Conservation (phyloP, 2,329 filamentous ascomycete species). For the Davidsoniella virescens region DNA sequence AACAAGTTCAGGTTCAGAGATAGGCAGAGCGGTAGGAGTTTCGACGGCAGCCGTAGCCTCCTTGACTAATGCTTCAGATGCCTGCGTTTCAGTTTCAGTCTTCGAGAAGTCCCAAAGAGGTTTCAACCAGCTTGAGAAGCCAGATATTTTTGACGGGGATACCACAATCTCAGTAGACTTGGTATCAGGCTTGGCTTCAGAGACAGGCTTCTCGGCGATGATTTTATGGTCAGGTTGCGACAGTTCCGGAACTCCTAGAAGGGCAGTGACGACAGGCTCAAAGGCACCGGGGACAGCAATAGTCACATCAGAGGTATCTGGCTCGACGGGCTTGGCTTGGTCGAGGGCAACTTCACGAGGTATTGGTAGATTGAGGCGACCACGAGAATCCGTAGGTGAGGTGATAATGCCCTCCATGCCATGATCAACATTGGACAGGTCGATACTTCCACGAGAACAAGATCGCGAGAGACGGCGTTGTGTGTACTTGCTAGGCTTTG, state of each 20-base stretch:
- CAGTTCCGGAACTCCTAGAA: no score
- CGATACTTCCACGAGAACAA: conserved; percentile 3
- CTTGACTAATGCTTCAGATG: no score
- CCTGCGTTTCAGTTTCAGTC: no score
- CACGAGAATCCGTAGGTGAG: conserved; percentile 7
- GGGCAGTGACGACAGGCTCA: neutral
- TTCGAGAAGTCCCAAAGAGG: conserved; percentile 2
- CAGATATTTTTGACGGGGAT: neutral
- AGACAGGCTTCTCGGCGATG: no score
- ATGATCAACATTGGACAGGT: neutral
- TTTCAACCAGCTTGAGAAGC: neutral
- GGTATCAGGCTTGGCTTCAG: neutral
- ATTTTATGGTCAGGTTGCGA: no score
- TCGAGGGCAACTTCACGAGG: neutral
- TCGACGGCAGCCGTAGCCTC: no score
- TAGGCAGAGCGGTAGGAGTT: no score
- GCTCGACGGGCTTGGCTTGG: neutral
- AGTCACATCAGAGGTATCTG: neutral
- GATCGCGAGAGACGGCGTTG: conserved; percentile 5
- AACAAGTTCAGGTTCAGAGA: neutral
- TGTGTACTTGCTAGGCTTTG: conserved; percentile 5
- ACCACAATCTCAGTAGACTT: neutral
- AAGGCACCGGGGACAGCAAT: neutral
- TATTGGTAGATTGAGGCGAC: conserved; percentile 3
- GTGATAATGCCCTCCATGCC: neutral